Percentiles rank a stretch among this genome's conserved stretches.
Conservation (phyloP, 2,329 filamentous ascomycete species). For the Cordyceps cateniannulata region DNA sequence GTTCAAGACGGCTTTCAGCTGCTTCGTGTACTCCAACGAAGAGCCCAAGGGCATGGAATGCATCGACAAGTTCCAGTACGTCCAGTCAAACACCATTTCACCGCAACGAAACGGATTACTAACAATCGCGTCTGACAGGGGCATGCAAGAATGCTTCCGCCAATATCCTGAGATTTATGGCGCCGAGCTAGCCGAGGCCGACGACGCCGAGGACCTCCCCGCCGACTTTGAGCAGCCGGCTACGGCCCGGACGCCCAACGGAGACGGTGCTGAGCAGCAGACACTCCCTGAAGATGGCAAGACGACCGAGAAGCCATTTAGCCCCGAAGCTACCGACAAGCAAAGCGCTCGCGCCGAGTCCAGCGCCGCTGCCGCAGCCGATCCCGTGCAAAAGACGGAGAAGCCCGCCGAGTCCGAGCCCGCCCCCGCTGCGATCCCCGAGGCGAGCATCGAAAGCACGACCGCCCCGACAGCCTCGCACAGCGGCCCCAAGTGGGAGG, state of each 20-base stretch:
- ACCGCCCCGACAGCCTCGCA: conserved; percentile 9
- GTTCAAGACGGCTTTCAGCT: conserved; percentile 94
- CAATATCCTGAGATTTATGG: conserved; percentile 90
- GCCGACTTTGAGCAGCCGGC: conserved; percentile 11
- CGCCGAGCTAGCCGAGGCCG: conserved; percentile 75
- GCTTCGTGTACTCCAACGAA: conserved; percentile 91
- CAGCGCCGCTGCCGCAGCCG: background rate
- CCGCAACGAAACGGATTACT: conserved; percentile 11
- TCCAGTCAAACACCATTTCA: conserved; percentile 17
- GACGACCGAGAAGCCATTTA: background rate
- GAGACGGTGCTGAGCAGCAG: background rate
- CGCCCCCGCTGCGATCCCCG: background rate
- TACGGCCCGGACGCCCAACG: background rate
- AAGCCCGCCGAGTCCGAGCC: background rate
- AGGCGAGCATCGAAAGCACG: background rate
- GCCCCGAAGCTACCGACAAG: background rate
- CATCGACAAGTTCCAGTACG: conserved; percentile 94
- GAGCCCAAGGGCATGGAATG: conserved; percentile 98
- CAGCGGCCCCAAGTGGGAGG: conserved; percentile 19
- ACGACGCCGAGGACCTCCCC: conserved; percentile 31
- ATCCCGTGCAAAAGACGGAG: background rate
- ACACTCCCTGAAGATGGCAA: background rate
- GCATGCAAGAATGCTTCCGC: conserved; percentile 96
- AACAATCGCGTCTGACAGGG: conserved; percentile 46
- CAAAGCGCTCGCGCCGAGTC: background rate